Evolutionary conservation across 2,329 filamentous ascomycete genomes (phyloP).

Genomic region (Fusarium abutilonis): DNA sequence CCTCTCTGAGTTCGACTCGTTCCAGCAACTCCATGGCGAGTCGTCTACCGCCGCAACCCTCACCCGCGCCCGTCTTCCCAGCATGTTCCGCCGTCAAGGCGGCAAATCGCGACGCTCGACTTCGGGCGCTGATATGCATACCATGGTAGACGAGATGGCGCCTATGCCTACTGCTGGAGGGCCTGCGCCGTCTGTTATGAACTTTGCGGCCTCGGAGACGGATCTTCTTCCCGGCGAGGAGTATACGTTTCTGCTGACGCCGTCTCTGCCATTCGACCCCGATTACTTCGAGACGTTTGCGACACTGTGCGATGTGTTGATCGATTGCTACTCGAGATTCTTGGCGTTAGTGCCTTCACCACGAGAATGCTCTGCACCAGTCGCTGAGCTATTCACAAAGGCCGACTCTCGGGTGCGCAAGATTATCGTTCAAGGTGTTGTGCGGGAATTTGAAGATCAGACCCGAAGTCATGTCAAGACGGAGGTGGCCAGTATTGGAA

Average conservation of each 20-base stretch:
- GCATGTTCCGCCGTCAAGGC: conserved; percentile 79
- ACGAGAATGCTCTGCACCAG: conserved; percentile 71
- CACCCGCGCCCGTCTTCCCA: conserved; percentile 80
- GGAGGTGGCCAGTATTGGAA: conserved; percentile 86
- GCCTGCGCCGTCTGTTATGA: conserved; percentile 59
- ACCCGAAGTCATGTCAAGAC: conserved; percentile 79
- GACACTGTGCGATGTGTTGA: conserved; percentile 92
- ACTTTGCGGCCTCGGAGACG: conserved; percentile 67
- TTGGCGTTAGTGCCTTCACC: conserved; percentile 79
- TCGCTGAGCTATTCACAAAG: conserved; percentile 90
- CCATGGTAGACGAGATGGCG: conserved; percentile 47
- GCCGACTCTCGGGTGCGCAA: conserved; percentile 87
- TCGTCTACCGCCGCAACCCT: conserved; percentile 77
- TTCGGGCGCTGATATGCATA: conserved; percentile 56
- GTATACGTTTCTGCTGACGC: conserved; percentile 90
- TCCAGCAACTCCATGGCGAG: conserved; percentile 85
- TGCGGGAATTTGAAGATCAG: conserved; percentile 92
- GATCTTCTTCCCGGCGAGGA: conserved; percentile 84
- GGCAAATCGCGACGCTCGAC: conserved; percentile 67
- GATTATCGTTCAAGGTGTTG: conserved; percentile 84
- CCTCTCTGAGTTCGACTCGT: conserved; percentile 90
- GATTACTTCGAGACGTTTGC: conserved; percentile 98
- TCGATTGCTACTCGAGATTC: conserved; percentile 88
- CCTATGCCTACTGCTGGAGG: conserved; percentile 42
- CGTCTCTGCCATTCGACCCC: conserved; percentile 90